Percentiles rank a stretch among this genome's conserved stretches.
Evolutionary conservation across 805 yeast species (phyloP).

Genomic region (Saturnispora sekii): DNA sequence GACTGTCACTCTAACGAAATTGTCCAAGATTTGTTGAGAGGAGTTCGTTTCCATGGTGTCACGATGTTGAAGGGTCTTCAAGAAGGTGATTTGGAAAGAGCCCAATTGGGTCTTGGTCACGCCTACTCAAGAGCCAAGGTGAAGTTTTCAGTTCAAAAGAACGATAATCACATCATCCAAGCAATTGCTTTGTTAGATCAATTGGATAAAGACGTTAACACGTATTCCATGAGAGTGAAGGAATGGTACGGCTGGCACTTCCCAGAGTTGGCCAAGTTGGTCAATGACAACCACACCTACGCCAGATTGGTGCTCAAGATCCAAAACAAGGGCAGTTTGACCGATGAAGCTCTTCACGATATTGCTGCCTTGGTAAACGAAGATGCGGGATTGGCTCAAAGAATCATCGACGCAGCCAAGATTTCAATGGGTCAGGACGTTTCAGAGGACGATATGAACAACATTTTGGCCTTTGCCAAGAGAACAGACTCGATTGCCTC

Average conservation of each 20-base stretch:
- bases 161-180: constrained; percentile 98
- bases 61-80: constrained; percentile 87
- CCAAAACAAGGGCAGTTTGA: constrained; percentile 76
- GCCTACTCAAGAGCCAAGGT: constrained; percentile 99
- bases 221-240: constrained; percentile 97
- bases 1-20: constrained; percentile 88
- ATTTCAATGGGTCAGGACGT: constrained; percentile 99
- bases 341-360: constrained; percentile 79
- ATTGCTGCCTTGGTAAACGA: constrained; percentile 84
- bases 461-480: constrained; percentile 83
- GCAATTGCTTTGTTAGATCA: constrained; percentile 96
- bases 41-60: constrained; percentile 82
- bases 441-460: constrained; percentile 88
- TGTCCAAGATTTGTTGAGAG: constrained; percentile 92
- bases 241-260: constrained; percentile 99
- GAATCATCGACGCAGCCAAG: constrained; percentile 87
- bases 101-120: constrained; percentile 97
- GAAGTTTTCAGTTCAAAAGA: constrained; percentile 96
- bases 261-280: constrained; percentile 91
- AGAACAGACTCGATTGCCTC: constrained; percentile 88
- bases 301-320: constrained; percentile 77
- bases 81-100: constrained; percentile 93
- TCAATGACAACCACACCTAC: constrained; percentile 77
- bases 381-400: constrained; percentile 86
- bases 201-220: constrained; percentile 93